Evolutionary conservation across 2,329 filamentous ascomycete genomes (phyloP).

Genomic region (Alternaria alternata): DNA sequence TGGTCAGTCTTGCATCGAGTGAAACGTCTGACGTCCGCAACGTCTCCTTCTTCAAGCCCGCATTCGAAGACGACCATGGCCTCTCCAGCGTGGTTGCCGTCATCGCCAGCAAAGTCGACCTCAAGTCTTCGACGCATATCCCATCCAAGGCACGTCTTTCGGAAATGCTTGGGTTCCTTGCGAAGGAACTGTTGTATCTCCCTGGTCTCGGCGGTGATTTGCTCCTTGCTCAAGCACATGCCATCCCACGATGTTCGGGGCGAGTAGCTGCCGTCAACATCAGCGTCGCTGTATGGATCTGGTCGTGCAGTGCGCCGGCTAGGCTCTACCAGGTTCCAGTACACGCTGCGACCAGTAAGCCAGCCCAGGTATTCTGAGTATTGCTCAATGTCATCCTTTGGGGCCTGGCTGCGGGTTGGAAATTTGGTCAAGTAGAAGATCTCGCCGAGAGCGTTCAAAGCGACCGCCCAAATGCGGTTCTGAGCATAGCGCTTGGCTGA

Average conservation of each 20-base stretch:
- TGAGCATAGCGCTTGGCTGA: slow-evolving; percentile 72
- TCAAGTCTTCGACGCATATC: slow-evolving; percentile 87
- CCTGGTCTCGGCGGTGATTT: slow-evolving; percentile 77
- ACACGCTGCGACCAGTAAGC: slow-evolving; percentile 78
- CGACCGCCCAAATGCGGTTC: slow-evolving; percentile 85
- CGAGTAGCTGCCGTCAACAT: slow-evolving; percentile 75
- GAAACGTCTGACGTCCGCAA: slow-evolving; percentile 64
- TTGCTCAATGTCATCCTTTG: slow-evolving; percentile 61
- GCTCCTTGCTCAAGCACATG: slow-evolving; percentile 74
- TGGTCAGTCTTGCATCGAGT: slow-evolving; percentile 60
- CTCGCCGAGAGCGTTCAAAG: slow-evolving; percentile 92
- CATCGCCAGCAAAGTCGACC: slow-evolving; percentile 87
- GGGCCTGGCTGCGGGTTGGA: slow-evolving; percentile 64
- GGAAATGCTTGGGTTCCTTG: slow-evolving; percentile 79
- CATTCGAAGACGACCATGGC: slow-evolving; percentile 76
- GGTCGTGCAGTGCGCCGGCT: slow-evolving; percentile 76
- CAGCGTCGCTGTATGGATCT: slow-evolving; percentile 75
- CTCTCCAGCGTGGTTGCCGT: slow-evolving; percentile 79
- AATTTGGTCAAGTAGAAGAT: slow-evolving; percentile 82
- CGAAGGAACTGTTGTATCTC: slow-evolving; percentile 81
- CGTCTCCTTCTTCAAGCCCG: slow-evolving; percentile 68
- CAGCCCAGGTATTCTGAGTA: slow-evolving; percentile 72
- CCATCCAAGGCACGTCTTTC: slow-evolving; percentile 81
- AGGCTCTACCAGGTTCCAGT: slow-evolving; percentile 81
- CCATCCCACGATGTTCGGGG: slow-evolving; percentile 78